Evolutionary conservation across 139 green algal species (phyloP), one percentile per base, ranked within the genome.

Genomic region (Chlorella vulgaris): DNA sequence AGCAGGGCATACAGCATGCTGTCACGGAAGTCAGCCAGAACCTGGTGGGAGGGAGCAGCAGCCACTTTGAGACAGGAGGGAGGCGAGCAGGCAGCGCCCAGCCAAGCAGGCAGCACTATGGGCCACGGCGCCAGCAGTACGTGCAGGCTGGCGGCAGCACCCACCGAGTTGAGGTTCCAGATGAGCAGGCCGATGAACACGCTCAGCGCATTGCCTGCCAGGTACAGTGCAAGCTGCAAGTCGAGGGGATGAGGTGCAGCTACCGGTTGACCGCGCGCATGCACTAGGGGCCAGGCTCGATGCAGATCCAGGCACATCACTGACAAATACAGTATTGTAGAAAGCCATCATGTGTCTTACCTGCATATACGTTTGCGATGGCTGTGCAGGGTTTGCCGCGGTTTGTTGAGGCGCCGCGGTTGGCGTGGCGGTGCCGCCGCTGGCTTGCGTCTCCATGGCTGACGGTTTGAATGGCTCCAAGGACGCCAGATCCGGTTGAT

Each of bases 1-100:
- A 93, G 83, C 39, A 90, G 82, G 0, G 86, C 87, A 70, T 90
- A 93, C 18, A 93, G 70, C 70, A 93, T 80, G 7, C 84, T 67
- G 61, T 90, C 88, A 6, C 80, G 71, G 58, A 91, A 93, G 19
- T 86, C 85, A 4, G 77, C 66, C 40, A 83, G 92, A 36, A 80
- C 73, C 73, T 79, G 73, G 18, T 24, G 3, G 13, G 3, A 2
- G 36, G 24, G 38, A 38, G 19, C 18, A 6, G 36, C 6, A n/a
- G n/a, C n/a, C n/a, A n/a, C n/a, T n/a, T n/a, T n/a, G n/a, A n/a
- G n/a, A n/a, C n/a, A n/a, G n/a, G n/a, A n/a, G n/a, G n/a, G n/a
- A n/a, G n/a, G n/a, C n/a, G n/a, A n/a, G n/a, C n/a, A n/a, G n/a
- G n/a, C n/a, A n/a, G n/a, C n/a, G n/a, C n/a, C n/a, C n/a, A n/a